A percentile compares a stretch with the other conserved stretches of the same genome.
Evolutionary conservation across 495 filamentous ascomycete species (phyloP).

Genomic region (Penicillium tannophilum): DNA sequence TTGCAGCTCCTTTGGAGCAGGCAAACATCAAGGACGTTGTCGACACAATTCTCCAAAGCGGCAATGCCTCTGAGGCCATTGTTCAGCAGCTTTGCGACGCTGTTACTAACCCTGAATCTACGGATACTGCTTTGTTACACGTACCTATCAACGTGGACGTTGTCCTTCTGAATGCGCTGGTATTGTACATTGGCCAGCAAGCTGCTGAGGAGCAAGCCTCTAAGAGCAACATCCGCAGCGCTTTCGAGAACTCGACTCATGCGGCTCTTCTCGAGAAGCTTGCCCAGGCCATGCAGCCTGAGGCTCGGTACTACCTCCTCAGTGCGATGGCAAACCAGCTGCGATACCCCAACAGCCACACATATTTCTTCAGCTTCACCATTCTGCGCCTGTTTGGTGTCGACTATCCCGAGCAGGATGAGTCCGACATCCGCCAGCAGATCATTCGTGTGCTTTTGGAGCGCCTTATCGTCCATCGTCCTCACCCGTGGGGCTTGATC

Average conservation of each 20-base stretch:
- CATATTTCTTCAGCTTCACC: slow-evolving; percentile 89
- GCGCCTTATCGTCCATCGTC: slow-evolving; percentile 83
- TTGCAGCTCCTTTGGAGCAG: slow-evolving; percentile 57
- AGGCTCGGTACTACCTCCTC: slow-evolving; percentile 82
- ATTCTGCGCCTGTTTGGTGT: slow-evolving; percentile 84
- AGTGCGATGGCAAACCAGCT: slow-evolving; percentile 89
- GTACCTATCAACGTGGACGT: slow-evolving; percentile 65
- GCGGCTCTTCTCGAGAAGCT: slow-evolving; percentile 73
- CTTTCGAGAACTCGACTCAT: slow-evolving; percentile 77
- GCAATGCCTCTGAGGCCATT: slow-evolving; percentile 61
- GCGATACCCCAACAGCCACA: slow-evolving; percentile 84
- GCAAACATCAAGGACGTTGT: slow-evolving; percentile 67
- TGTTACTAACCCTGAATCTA: slow-evolving; percentile 55
- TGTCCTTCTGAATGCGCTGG: slow-evolving; percentile 75
- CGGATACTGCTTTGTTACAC: slow-evolving; percentile 62
- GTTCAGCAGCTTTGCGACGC: slow-evolving; percentile 71
- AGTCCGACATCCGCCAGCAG: slow-evolving; percentile 82
- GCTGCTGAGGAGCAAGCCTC: slow-evolving; percentile 60
- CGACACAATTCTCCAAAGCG: slow-evolving; percentile 63
- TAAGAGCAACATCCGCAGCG: slow-evolving; percentile 57
- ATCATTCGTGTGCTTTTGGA: slow-evolving; percentile 87
- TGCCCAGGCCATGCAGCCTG: slow-evolving; percentile 69
- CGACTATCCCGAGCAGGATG: slow-evolving; percentile 74
- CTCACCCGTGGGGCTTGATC: slow-evolving; percentile 95
- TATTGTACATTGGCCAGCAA: slow-evolving; percentile 76